Evolutionary conservation across 2,329 filamentous ascomycete species (phyloP), one percentile per base, ranked within the genome.

Genomic region (Rhinocladiella similis): DNA sequence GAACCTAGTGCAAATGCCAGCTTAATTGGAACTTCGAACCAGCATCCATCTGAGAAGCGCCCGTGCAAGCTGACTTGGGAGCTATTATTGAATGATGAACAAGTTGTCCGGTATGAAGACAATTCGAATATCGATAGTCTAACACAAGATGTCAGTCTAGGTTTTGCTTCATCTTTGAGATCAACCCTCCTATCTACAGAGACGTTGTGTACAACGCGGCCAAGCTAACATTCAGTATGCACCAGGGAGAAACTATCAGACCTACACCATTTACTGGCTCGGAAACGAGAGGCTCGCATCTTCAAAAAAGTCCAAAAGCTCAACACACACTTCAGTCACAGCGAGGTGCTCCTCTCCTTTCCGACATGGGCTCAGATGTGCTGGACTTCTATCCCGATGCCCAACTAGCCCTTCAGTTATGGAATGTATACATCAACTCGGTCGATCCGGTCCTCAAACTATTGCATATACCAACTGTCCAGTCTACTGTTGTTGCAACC

Each of bases 391-490:
- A 51, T 43, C 49, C 49, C 43, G 49, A 51, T 51, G n/a, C 38
- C 38, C 49, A 51, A 3, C 49, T 51, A 33, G 49, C 49, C 36
- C 49, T 51, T 38, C 54, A 56, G 25, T 48, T 68, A 27, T 68
- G 65, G 66, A 57, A 66, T 36, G 53, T 57, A 16, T 68, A 66
- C 51, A 41, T 62, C 22, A 61, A 66, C 7, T 63, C 63, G n/a
- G 60, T 68, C 22, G 56, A 67, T 53, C 66, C 65, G 19, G 50
- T 68, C 19, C 61, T 59, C 5, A 68, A 67, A 48, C 47, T 68
- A 18, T 47, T 66, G 25, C 65, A 67, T 56, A 48, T 58, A 12
- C 65, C 65, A 41, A 62, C 67, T 19, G 20, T 43, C 38, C 49
- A 51, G 49, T 29, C 49, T 16, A 43, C 49, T 20, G 38, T 51